phyloP scores from a whole-genome alignment of 768 basidiomycete genomes.

The Kwoniella sp. region DNA sequence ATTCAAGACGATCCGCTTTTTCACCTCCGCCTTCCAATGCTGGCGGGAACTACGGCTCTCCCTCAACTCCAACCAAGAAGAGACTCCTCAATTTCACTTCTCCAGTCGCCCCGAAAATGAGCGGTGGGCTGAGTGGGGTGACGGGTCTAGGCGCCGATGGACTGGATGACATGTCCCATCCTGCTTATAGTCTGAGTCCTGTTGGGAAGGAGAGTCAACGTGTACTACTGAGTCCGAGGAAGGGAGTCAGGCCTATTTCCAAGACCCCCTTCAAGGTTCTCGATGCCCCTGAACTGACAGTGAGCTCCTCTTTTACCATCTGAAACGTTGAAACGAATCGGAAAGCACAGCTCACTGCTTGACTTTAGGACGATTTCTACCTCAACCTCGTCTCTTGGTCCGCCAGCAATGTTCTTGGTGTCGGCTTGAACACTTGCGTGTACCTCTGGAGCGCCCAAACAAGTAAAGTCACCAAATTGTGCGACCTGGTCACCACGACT shows the following conservation, averaged over 20 bases:
- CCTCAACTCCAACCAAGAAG: conserved; percentile 54
- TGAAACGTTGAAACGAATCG: no score
- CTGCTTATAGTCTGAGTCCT: conserved; percentile 87
- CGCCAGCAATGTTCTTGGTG: conserved; percentile 89
- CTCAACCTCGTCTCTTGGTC: conserved; percentile 98
- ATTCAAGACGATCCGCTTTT: conserved; percentile 41
- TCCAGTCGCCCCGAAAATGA: conserved; percentile 60
- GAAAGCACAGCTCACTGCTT: conserved; percentile 8
- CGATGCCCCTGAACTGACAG: conserved; percentile 91
- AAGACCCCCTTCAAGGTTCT: conserved; percentile 96
- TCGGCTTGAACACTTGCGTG: conserved; percentile 86
- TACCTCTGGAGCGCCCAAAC: conserved; percentile 98
- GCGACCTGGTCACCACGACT: conserved; percentile 64
- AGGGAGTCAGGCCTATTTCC: conserved; percentile 77
- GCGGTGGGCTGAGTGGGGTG: conserved; percentile 35
- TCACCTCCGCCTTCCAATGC: conserved; percentile 36
- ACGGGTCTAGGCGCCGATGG: conserved; percentile 40
- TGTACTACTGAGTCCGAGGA: conserved; percentile 80
- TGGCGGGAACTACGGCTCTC: conserved; percentile 27
- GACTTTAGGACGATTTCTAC: conserved; percentile 81
- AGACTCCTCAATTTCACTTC: conserved; percentile 54
- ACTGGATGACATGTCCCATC: conserved; percentile 82
- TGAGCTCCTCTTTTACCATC: conserved; percentile 36
- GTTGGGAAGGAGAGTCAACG: conserved; percentile 79
- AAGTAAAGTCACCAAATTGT: conserved; percentile 86